Evolutionary conservation across 108 stramenopile genomes (phyloP), one percentile per base, ranked within the genome.

Genomic region (Nitzschia sp.): DNA sequence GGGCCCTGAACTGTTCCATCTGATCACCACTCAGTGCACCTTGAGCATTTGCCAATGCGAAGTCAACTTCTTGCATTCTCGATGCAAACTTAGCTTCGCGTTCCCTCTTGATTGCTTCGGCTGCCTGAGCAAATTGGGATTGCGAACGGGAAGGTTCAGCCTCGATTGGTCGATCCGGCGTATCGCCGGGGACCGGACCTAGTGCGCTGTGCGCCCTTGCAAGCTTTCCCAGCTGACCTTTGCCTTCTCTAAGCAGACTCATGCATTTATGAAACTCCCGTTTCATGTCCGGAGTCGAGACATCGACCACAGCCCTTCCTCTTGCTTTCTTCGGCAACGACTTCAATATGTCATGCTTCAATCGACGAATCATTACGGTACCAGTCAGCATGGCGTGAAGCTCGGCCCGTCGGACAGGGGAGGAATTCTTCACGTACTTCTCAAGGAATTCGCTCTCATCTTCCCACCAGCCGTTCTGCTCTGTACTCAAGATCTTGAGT

Each of bases 331-430:
- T 77, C 15, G 95, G 97, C 8, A 99, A 73, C 31, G 95, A 82
- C 68, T 87, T 95, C 6, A 99, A 76, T 46, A 98, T 96, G 54
- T 96, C 93, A 31, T 70, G 54, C 70, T 99, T 99, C 85, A 95
- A 66, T 26, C 99, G 87, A 51, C 98, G 82, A 21, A 99, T 92
- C 97, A 99, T 98, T 9, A 99, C 83, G 0, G 94, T 96, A 5
- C 94, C 82, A 18, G 93, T 91, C 45, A 99, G 75, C 65, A 96
- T 76, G 23, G 91, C 87, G 76, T 98, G 95, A 38, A 99, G 77
- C 74, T 98, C 98, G 13, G 90, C 90, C 19, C 71, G 68, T 11
- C 68, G 76, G n/a, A 51, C 33, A 21, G 68, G 49, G 28, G 48
- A 74, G 24, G 78, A 75, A 30, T 79, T 77, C 53, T 76, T 78